Percentiles rank a stretch among this genome's conserved stretches.
Evolutionary conservation across 2,329 filamentous ascomycete species (phyloP).

Genomic region (Fusarium staphyleae): DNA sequence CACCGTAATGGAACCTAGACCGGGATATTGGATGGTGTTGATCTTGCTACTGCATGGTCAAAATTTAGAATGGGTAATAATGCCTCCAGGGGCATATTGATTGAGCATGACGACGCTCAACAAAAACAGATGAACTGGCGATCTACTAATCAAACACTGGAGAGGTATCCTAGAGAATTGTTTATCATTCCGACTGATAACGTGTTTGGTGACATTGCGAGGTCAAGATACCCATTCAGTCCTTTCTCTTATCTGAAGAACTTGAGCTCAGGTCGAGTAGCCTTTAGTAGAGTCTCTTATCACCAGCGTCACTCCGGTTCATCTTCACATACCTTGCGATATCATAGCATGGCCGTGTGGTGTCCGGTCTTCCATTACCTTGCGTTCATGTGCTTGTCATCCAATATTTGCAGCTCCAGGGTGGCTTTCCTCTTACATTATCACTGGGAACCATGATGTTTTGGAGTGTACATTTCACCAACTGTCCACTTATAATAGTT

Average conservation of each 20-base stretch:
- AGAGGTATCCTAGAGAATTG: neutral
- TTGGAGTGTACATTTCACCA: neutral
- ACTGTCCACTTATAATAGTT: neutral
- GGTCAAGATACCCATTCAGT: neutral
- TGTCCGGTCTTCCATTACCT: constrained; percentile 6
- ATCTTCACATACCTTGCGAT: constrained; percentile 1
- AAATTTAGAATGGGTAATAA: no score
- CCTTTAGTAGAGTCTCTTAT: no score
- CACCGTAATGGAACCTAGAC: constrained; percentile 22
- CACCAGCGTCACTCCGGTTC: neutral
- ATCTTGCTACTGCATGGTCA: no score
- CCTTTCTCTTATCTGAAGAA: neutral
- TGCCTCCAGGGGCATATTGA: constrained; percentile 10
- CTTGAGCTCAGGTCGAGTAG: no score
- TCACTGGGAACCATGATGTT: neutral
- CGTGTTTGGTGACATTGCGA: constrained; percentile 1
- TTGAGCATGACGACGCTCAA: constrained; percentile 23
- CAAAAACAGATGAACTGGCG: constrained; percentile 22
- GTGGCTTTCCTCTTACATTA: neutral
- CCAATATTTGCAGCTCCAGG: neutral
- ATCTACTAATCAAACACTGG: constrained; percentile 15
- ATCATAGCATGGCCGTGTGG: constrained; percentile 1
- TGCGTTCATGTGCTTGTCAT: neutral
- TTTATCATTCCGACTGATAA: neutral
- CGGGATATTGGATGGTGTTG: constrained; percentile 7